Percentiles rank a stretch among this genome's conserved stretches.
These are phyloP conservation scores for Penicillium polonicum DNA, from an alignment of 2,329 filamentous ascomycete species.

Conservation along the genomic window DNA sequence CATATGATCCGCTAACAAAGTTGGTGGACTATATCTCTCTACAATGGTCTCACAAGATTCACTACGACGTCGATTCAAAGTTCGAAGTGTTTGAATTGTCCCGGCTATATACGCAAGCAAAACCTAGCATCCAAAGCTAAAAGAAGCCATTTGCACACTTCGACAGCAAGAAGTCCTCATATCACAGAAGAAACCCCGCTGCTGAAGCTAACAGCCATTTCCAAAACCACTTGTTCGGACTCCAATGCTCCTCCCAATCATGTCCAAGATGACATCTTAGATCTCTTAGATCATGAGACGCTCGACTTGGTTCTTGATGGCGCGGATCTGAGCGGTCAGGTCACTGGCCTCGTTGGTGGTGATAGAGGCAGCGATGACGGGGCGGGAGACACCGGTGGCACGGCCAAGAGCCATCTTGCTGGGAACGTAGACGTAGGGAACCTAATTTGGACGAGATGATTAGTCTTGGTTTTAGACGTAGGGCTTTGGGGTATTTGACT, in stretches of 20 bases:
- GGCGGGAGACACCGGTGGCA: conserved; percentile 82
- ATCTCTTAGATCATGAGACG: conserved; percentile 10
- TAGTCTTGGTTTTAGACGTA: background rate
- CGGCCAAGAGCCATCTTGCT: conserved; percentile 82
- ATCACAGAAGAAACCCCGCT: background rate
- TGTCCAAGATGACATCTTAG: background rate
- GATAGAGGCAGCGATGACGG: conserved; percentile 84
- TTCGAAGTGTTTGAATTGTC: conserved; percentile 8
- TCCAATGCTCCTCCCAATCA: background rate
- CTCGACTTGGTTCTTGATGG: conserved; percentile 85
- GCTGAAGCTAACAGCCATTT: background rate
- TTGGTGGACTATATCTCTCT: background rate
- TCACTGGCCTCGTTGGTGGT: conserved; percentile 91
- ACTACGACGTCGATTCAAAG: background rate
- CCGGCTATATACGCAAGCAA: background rate
- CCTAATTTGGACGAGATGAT: background rate
- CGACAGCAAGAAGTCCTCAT: background rate
- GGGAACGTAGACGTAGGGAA: conserved; percentile 70
- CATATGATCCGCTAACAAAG: background rate
- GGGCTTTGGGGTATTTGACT: background rate
- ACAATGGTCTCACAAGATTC: background rate
- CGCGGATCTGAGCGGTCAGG: conserved; percentile 80
- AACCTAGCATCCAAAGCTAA: background rate
- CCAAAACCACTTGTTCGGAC: background rate
- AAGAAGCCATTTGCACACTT: background rate